phyloP scores from a whole-genome alignment of 176 grass and related monocot genomes.

The Otatea glauca region DNA sequence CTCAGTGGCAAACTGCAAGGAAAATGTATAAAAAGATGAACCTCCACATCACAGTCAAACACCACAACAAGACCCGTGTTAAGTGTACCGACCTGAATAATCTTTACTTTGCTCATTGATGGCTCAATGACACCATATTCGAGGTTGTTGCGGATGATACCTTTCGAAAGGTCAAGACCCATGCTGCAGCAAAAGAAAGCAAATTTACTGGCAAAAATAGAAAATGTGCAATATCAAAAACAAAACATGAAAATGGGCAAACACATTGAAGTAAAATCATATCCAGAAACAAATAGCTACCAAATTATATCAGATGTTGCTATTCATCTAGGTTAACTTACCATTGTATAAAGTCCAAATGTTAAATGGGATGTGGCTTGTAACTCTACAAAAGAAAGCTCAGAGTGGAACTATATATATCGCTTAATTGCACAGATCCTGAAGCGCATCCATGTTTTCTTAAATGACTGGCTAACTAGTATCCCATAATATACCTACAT shows the following conservation, averaged over 20 bases:
- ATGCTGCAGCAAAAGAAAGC: conserved; percentile 53
- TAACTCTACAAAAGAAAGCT: neutral
- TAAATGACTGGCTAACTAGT: neutral
- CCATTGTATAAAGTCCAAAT: neutral
- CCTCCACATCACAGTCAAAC: neutral
- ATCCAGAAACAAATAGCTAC: neutral
- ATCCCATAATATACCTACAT: neutral
- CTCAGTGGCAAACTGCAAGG: conserved; percentile 79
- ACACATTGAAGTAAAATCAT: neutral
- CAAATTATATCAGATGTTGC: neutral
- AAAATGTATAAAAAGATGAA: neutral
- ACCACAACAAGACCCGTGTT: too few relatives aligned
- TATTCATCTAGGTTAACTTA: neutral
- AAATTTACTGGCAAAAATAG: neutral
- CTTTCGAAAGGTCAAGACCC: conserved; percentile 88
- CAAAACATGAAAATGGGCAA: neutral
- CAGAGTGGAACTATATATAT: neutral
- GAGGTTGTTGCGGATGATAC: conserved; percentile 78
- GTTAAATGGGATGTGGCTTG: neutral
- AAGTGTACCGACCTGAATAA: conserved; percentile 55
- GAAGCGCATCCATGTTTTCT: neutral
- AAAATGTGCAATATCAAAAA: neutral
- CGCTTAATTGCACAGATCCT: neutral
- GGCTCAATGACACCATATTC: conserved; percentile 94
- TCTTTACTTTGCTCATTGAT: conserved; percentile 98